Percentiles rank a stretch among this genome's conserved stretches.
Conservation (phyloP, 495 filamentous ascomycete species). For the Hypomontagnella monticulosa region DNA sequence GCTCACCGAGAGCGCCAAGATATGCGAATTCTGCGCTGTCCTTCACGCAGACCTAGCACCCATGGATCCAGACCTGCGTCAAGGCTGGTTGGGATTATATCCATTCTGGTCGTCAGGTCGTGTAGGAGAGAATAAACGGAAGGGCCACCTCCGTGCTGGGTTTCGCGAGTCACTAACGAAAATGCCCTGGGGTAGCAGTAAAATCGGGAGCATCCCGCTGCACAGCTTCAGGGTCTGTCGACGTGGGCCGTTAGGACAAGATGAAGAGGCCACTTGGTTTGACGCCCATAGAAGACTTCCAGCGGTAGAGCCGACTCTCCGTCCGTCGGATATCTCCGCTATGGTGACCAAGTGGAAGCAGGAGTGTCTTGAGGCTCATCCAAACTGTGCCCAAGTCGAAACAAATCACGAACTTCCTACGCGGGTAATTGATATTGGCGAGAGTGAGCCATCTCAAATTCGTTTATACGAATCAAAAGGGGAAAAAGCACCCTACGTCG, state of each 20-base stretch:
- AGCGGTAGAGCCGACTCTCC: constrained; percentile 3
- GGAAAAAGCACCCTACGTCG: constrained; percentile 17
- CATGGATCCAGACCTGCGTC: constrained; percentile 4
- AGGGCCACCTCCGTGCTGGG: constrained; percentile 30
- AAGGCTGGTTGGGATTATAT: constrained; percentile 35
- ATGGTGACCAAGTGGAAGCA: constrained; percentile 11
- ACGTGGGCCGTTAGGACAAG: neutral
- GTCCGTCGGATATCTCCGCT: neutral
- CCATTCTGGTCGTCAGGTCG: constrained; percentile 19
- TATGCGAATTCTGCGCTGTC: constrained; percentile 25
- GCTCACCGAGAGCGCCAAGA: constrained; percentile 24
- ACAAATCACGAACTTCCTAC: constrained; percentile 17
- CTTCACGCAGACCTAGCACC: constrained; percentile 18
- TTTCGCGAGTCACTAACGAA: constrained; percentile 17
- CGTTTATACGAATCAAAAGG: constrained; percentile 19
- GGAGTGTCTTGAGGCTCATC: constrained; percentile 8
- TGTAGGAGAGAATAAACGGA: constrained; percentile 15
- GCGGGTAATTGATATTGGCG: constrained; percentile 28
- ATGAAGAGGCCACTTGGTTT: constrained; percentile 7
- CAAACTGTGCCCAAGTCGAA: constrained; percentile 1
- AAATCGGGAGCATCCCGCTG: constrained; percentile 22
- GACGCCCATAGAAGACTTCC: constrained; percentile 20
- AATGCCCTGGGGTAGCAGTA: constrained; percentile 25
- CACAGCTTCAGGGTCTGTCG: constrained; percentile 29
- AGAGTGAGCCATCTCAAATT: neutral